Evolutionary conservation across 208 protist species (phyloP).

Genomic region (Acanthamoeba pearcei): DNA sequence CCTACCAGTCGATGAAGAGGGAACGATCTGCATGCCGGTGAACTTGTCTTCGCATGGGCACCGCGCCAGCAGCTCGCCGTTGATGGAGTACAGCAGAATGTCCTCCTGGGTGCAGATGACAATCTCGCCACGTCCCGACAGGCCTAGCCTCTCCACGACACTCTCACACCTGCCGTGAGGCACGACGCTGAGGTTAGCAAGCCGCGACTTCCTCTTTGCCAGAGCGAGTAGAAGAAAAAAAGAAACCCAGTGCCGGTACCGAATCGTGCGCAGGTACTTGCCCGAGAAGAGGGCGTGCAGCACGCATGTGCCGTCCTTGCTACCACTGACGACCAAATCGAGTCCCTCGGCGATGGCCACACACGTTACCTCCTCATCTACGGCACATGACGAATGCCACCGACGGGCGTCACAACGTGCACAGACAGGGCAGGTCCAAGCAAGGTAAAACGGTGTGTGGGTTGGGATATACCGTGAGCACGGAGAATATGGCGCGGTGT

Average conservation of each 20-base stretch:
- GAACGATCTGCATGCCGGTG: conserved; percentile 39
- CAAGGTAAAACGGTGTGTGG: not conserved
- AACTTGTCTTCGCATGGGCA: conserved; percentile 62
- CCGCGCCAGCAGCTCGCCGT: not conserved
- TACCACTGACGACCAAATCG: conserved; percentile 85
- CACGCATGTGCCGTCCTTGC: conserved; percentile 79
- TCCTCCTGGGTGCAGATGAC: conserved; percentile 15
- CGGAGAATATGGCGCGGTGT: conserved; percentile 33
- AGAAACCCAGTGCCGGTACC: not conserved
- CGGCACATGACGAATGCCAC: too few species aligned
- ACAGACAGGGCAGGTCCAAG: not conserved
- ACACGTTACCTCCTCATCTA: conserved; percentile 87
- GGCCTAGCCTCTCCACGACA: not conserved
- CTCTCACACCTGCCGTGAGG: not conserved
- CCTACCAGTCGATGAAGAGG: not conserved
- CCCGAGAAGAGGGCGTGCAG: conserved; percentile 63
- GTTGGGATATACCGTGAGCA: not conserved
- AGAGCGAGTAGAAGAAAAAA: not conserved
- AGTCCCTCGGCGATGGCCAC: conserved; percentile 82
- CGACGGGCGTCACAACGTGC: not conserved
- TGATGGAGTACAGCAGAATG: conserved; percentile 51
- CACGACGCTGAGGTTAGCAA: not conserved
- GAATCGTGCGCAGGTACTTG: conserved; percentile 54
- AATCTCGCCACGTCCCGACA: conserved; percentile 55
- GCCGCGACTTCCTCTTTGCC: too few species aligned